Base-by-base conservation (phyloP, 352 stramenopile genomes). In the Phytophthora tubulina region DNA sequence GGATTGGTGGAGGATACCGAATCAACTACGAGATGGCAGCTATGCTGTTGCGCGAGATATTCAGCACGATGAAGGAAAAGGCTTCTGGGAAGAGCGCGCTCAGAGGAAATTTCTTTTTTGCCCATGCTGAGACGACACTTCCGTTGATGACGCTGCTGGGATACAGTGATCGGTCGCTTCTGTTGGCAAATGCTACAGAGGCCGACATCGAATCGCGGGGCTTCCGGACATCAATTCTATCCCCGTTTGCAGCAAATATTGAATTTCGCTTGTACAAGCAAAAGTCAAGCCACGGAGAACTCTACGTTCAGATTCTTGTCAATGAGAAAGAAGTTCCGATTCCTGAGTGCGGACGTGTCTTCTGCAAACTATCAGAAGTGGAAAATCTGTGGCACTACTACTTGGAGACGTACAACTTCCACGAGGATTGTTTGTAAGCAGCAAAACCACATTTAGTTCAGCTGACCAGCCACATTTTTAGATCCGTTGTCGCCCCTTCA, bases 11-110 rank as follows among this genome's bases (percentile, higher is more conserved):
- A 7, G 82, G 80, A 0, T 88, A 83, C 57, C 53, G 67, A 27
- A 82, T 90, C 51, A 86, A 85, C 55, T 88, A 87, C 33, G 75
- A 84, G 39, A 90, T 90, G 67, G 64, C 82, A 2, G 49, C 76
- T 2, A 54, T 84, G 8, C 61, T 90, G 0, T 52, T 90, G 1
- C 66, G 66, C 4, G 59, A 85, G 31, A 64, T 89, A 3, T 78
- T 80, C 27, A 8, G 27, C 14, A 75, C 51, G 21, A 87, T 90
- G 60, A 31, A 35, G 41, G 61, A 42, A 6, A 59, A 31, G 38
- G 33, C 36, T 2, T 52, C 39, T 4, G 67, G 58, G 0, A 50
- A 36, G 9, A 78, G 17, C 7, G 32, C 33, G 0, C 49, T 78
- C 7, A 45, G 55, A 21, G 82, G 80, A 1, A 78, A 74, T 36